Conservation (phyloP, 2,329 filamentous ascomycete species). For the Dactylellina sp. region DNA sequence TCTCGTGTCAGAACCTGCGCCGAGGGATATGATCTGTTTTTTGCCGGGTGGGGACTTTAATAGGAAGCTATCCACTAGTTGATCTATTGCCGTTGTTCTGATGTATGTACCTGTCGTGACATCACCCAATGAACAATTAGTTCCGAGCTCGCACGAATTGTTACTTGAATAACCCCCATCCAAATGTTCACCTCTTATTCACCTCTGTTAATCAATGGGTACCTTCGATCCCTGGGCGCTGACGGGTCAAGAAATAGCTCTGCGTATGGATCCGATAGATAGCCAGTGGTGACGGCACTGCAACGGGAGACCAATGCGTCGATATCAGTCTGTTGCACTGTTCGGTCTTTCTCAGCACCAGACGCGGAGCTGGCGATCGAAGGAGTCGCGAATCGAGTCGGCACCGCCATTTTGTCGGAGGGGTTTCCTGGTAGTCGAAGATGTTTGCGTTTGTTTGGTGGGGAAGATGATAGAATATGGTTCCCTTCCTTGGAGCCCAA, state of each 20-base stretch:
- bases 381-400: slow-evolving; percentile 45
- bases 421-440: background rate
- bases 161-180: background rate
- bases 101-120: slow-evolving; percentile 83
- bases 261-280: slow-evolving; percentile 85
- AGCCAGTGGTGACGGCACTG: slow-evolving; percentile 87
- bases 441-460: no score
- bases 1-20: slow-evolving; percentile 92
- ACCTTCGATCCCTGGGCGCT: slow-evolving; percentile 69
- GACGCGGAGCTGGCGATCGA: slow-evolving; percentile 11
- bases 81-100: slow-evolving; percentile 84
- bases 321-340: slow-evolving; percentile 88
- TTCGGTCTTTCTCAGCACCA: slow-evolving; percentile 71
- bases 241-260: slow-evolving; percentile 72
- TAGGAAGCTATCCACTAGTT: slow-evolving; percentile 79
- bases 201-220: slow-evolving; percentile 97
- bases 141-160: background rate
- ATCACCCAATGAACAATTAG: slow-evolving; percentile 14
- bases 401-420: slow-evolving; percentile 33
- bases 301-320: slow-evolving; percentile 90
- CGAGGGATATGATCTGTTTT: slow-evolving; percentile 88
- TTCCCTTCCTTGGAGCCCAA: no score
- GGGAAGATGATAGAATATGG: no score
- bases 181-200: slow-evolving; percentile 59
- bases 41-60: slow-evolving; percentile 62